Percentiles rank a stretch among this genome's conserved stretches.
These are phyloP conservation scores for Aspergillus bertholletiae DNA, from an alignment of 495 filamentous ascomycete species.

Conservation along the genomic window DNA sequence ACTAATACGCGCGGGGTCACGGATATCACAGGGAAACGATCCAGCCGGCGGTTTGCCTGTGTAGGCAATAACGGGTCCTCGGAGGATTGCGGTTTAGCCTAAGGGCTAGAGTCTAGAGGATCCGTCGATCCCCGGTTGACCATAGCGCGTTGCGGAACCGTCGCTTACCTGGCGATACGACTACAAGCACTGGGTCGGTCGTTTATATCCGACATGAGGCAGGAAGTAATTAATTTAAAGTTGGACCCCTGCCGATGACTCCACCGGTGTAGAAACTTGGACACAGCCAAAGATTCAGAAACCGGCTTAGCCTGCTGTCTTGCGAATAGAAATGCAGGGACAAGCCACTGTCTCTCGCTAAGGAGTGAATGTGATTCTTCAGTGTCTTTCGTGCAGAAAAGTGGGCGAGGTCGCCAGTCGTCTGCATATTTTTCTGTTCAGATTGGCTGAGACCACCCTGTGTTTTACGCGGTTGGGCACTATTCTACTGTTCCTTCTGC, in stretches of 20 bases:
- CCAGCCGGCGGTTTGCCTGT: neutral
- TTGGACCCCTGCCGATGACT: constrained; percentile 6
- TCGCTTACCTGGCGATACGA: neutral
- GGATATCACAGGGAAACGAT: neutral
- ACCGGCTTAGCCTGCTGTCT: neutral
- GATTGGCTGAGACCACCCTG: neutral
- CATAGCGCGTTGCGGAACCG: neutral
- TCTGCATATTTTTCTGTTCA: neutral
- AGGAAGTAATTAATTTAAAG: neutral
- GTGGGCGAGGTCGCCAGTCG: neutral
- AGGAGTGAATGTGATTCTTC: neutral
- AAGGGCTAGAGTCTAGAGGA: neutral
- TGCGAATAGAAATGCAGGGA: neutral
- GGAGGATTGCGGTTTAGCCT: neutral
- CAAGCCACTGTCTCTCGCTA: neutral
- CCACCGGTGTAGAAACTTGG: neutral
- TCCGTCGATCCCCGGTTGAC: neutral
- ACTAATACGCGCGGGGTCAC: neutral
- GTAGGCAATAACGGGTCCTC: neutral
- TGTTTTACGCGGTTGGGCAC: neutral
- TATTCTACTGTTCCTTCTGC: neutral
- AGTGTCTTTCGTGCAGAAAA: neutral
- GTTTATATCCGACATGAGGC: neutral
- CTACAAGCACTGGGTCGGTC: neutral
- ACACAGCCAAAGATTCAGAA: neutral